Conservation (phyloP, 306 rosid genomes). For the Vigna radiata region DNA sequence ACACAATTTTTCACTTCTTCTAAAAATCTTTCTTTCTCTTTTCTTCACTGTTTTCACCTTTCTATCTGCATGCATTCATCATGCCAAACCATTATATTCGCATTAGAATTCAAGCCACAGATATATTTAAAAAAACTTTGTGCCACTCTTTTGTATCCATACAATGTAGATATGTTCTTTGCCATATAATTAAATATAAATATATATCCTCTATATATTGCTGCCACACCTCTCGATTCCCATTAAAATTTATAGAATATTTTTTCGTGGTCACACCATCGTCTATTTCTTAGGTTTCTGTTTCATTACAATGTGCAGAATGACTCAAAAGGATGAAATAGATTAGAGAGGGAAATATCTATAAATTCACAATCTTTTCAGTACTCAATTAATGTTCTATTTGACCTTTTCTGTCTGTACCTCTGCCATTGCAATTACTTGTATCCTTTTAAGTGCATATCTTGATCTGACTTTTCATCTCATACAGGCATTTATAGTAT, state of each 20-base stretch:
- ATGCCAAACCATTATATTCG: slow-evolving; percentile 2
- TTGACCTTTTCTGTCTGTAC: background rate
- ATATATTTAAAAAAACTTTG: slow-evolving; percentile 14
- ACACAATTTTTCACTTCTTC: slow-evolving; percentile 6
- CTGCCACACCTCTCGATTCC: slow-evolving; percentile 47
- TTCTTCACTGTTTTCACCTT: slow-evolving; percentile 20
- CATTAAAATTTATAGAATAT: slow-evolving; percentile 45
- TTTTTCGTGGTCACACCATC: slow-evolving; percentile 38
- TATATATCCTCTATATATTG: slow-evolving; percentile 16
- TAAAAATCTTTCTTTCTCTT: background rate
- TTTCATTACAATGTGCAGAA: slow-evolving; percentile 41
- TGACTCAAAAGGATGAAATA: slow-evolving; percentile 43
- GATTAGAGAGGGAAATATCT: slow-evolving; percentile 30
- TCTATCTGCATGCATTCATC: slow-evolving; percentile 22
- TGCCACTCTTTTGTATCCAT: slow-evolving; percentile 44
- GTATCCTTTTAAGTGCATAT: slow-evolving; percentile 4
- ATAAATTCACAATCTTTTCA: slow-evolving; percentile 16
- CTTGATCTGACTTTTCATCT: slow-evolving; percentile 30
- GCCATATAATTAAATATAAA: background rate
- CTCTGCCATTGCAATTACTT: slow-evolving; percentile 15
- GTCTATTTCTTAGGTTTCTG: slow-evolving; percentile 37
- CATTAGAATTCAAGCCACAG: slow-evolving; percentile 19
- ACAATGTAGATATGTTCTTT: slow-evolving; percentile 17
- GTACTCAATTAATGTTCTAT: slow-evolving; percentile 3
- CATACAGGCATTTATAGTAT: slow-evolving; percentile 13